Evolutionary conservation across 176 grass and related monocot species (phyloP), one percentile per base, ranked within the genome.

Genomic region (Juncus inflexus): DNA sequence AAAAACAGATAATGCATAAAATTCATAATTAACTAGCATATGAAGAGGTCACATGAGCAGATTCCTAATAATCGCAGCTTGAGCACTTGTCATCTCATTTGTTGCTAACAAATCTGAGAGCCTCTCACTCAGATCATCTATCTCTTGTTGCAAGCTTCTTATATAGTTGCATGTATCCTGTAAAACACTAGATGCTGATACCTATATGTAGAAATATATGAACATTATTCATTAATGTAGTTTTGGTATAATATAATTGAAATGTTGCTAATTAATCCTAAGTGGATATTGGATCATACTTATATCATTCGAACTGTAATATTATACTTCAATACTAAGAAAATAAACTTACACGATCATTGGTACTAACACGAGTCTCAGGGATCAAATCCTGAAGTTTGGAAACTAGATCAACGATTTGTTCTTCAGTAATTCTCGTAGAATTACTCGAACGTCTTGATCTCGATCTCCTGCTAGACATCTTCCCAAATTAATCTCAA

Each of bases 131-230:
- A 94, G 80, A 51, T 85, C 77, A 62, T 85, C 85, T 52, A 85
- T 77, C 55, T 94, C 90, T 78, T 79, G 81, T 63, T 94, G 90
- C 64, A 94, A 86, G 63, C 74, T 87, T 62, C 81, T 84, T 56
- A 94, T 89, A 76, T 89, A 94, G 76, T 68, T 94, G 68, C 90
- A 89, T 19, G 90, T 94, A 52, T 94, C 90, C 73, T 89, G 85
- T 63, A 94, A 42, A 64, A 94, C 82, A 72, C 61, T 77, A 15
- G 79, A 65, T 50, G 85, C 72, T 40, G 90, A 83, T 2, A 45
- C 90, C 90, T 94, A 74, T 63, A 73, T 63, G 2, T 37, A 14
- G 35, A 2, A 52, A 60, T 47, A 47, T 69, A 39, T 8, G 53
- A 55, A 35, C 39, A 52, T 10, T 37, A 52, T 63, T 3, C 10